Conservation (phyloP, 2,329 filamentous ascomycete genomes). For the Beauveria sp. region DNA sequence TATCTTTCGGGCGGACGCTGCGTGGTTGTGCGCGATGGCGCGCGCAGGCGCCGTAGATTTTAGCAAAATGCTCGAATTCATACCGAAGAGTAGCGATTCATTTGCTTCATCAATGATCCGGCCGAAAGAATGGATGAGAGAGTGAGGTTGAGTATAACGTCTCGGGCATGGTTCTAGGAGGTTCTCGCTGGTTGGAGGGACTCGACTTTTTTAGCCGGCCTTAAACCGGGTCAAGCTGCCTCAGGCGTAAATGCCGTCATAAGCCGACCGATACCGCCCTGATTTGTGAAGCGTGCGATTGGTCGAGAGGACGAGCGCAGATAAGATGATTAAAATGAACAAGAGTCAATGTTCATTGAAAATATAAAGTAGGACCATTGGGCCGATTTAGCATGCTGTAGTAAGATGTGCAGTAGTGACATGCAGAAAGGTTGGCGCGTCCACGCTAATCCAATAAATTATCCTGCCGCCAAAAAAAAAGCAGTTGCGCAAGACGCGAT, state of each 20-base stretch:
- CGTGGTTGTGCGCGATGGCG: slow-evolving; percentile 35
- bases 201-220: slow-evolving; percentile 15
- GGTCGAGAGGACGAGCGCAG: not conserved
- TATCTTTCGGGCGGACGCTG: slow-evolving; percentile 32
- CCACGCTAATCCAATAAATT: slow-evolving; percentile 3
- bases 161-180: slow-evolving; percentile 6
- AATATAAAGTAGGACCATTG: not conserved
- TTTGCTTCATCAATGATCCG: slow-evolving; percentile 14
- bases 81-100: slow-evolving; percentile 26
- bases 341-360: not conserved
- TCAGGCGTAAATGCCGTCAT: slow-evolving; percentile 21
- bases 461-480: not conserved
- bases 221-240: slow-evolving; percentile 16
- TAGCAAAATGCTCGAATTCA: slow-evolving; percentile 41
- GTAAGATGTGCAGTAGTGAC: not conserved
- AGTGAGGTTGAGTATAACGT: not conserved
- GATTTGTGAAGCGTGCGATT: not conserved
- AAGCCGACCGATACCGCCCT: slow-evolving; percentile 14
- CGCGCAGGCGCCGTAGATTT: slow-evolving; percentile 40
- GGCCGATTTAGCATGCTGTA: not conserved
- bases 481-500: not conserved
- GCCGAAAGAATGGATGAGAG: not conserved
- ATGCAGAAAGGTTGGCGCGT: not conserved
- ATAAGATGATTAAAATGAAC: not conserved
- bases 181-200: slow-evolving; percentile 3